Conservation (phyloP, 2,329 filamentous ascomycete genomes). For the Hyphodiscus sp. region DNA sequence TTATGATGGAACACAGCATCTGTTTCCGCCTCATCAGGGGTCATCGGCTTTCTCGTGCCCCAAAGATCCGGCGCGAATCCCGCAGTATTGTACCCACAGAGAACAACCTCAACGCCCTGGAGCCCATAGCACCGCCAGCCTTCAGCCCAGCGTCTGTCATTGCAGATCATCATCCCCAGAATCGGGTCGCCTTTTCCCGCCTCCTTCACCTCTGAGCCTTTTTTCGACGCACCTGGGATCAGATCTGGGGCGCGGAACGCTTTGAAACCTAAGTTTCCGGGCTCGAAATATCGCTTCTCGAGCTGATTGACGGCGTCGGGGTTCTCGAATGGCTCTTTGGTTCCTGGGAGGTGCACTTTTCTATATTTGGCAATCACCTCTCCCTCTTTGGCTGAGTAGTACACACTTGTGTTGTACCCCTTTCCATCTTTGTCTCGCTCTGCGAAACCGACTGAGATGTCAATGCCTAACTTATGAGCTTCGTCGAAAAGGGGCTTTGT, state of each 20-base stretch:
- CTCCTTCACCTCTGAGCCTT: neutral
- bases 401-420: constrained; percentile 45
- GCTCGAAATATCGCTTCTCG: constrained; percentile 49
- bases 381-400: constrained; percentile 40
- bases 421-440: constrained; percentile 39
- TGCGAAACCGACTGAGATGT: constrained; percentile 47
- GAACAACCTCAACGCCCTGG: constrained; percentile 42
- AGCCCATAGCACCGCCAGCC: constrained; percentile 46
- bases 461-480: constrained; percentile 40
- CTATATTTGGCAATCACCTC: constrained; percentile 45
- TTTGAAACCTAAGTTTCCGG: constrained; percentile 46
- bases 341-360: constrained; percentile 49
- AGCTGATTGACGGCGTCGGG: constrained; percentile 45
- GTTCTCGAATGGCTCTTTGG: constrained; percentile 42
- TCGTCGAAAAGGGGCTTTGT: constrained; percentile 42
- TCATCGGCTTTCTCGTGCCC: constrained; percentile 36
- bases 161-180: constrained; percentile 49
- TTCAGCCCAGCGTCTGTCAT: constrained; percentile 48
- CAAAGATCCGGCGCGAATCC: constrained; percentile 41
- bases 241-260: constrained; percentile 46
- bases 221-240: constrained; percentile 20
- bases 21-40: constrained; percentile 36
- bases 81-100: constrained; percentile 46
- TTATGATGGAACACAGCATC: constrained; percentile 46
- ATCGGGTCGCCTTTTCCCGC: constrained; percentile 35